These are phyloP conservation scores for Umbelopsis vinacea DNA, from an alignment of 192 early-diverging fungal species.

Conservation along the genomic window DNA sequence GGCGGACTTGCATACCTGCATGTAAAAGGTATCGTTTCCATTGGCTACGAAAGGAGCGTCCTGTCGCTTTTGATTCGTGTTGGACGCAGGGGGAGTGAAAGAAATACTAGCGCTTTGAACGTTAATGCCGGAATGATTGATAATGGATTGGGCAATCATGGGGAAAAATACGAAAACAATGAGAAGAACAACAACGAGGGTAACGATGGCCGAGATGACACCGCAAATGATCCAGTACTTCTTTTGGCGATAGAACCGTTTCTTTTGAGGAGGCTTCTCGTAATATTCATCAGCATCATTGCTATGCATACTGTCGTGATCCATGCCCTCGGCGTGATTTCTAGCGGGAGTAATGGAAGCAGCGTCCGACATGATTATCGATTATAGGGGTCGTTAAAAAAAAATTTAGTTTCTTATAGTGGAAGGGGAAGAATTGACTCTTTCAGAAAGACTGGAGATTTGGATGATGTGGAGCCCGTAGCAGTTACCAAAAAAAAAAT, in stretches of 20 bases:
- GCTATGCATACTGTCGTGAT: slow-evolving; percentile 17
- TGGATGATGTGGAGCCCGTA: background rate
- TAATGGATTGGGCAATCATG: slow-evolving; percentile 49
- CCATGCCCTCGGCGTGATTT: slow-evolving; percentile 9
- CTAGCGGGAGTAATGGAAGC: slow-evolving; percentile 9
- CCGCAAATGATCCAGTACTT: slow-evolving; percentile 61
- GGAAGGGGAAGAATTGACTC: background rate
- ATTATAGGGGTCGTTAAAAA: slow-evolving; percentile 9
- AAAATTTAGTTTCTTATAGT: background rate
- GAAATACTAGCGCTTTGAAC: slow-evolving; percentile 48
- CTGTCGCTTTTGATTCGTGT: background rate
- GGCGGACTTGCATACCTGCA: background rate
- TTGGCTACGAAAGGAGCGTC: background rate
- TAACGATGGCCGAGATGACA: slow-evolving; percentile 48
- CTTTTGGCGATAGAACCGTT: slow-evolving; percentile 51
- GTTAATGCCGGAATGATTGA: slow-evolving; percentile 47
- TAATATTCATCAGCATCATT: slow-evolving; percentile 42
- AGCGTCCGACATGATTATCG: slow-evolving; percentile 7
- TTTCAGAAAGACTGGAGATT: slow-evolving; percentile 3
- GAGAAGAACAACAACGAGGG: slow-evolving; percentile 52
- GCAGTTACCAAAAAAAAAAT: too few relatives aligned
- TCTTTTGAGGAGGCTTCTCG: slow-evolving; percentile 44
- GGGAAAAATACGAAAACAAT: slow-evolving; percentile 59
- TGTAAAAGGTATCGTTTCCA: slow-evolving; percentile 8
- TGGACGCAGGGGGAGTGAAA: slow-evolving; percentile 29